Evolutionary conservation across 140 eudicot species (phyloP).

Genomic region (Cichorium intybus): DNA sequence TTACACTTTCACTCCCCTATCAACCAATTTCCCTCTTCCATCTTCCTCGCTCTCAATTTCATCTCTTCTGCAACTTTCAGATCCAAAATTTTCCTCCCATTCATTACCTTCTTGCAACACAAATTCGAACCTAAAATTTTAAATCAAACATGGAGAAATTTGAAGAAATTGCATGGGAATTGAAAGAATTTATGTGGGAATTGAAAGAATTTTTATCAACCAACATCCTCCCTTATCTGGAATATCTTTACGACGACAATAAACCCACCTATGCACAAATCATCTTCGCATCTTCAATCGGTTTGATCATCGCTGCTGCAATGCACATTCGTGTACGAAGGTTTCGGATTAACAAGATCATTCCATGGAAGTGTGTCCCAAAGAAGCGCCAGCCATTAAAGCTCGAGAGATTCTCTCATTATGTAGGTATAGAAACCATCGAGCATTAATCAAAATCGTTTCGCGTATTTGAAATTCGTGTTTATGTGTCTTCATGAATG

Average conservation of each 20-base stretch:
- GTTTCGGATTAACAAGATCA: slow-evolving; percentile 33
- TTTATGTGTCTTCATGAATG: not conserved
- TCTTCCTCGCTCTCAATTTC: slow-evolving; percentile 15
- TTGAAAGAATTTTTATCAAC: slow-evolving; percentile 12
- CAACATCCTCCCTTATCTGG: slow-evolving; percentile 1
- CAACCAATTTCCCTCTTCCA: slow-evolving; percentile 4
- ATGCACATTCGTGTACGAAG: slow-evolving; percentile 50
- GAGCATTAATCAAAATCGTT: not conserved
- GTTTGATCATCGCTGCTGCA: slow-evolving; percentile 61
- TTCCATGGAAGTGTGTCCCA: slow-evolving; percentile 56
- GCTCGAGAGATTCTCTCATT: slow-evolving; percentile 79
- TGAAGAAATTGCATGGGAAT: slow-evolving; percentile 23
- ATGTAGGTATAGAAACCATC: slow-evolving; percentile 75
- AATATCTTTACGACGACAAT: slow-evolving; percentile 5
- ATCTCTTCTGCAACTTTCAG: slow-evolving; percentile 27
- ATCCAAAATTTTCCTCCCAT: slow-evolving; percentile 24
- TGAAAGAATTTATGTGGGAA: slow-evolving; percentile 15
- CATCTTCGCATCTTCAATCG: slow-evolving; percentile 72
- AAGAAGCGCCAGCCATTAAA: slow-evolving; percentile 48
- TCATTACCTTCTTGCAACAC: slow-evolving; percentile 16
- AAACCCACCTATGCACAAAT: slow-evolving; percentile 48
- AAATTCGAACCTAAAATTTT: not conserved
- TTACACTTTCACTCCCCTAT: not conserved
- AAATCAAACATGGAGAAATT: slow-evolving; percentile 25
- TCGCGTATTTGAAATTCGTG: not conserved